A percentile compares a stretch with the other conserved stretches of the same genome.
Conservation (phyloP, 192 early-diverging fungal genomes). For the Paraglomus brasilianum region DNA sequence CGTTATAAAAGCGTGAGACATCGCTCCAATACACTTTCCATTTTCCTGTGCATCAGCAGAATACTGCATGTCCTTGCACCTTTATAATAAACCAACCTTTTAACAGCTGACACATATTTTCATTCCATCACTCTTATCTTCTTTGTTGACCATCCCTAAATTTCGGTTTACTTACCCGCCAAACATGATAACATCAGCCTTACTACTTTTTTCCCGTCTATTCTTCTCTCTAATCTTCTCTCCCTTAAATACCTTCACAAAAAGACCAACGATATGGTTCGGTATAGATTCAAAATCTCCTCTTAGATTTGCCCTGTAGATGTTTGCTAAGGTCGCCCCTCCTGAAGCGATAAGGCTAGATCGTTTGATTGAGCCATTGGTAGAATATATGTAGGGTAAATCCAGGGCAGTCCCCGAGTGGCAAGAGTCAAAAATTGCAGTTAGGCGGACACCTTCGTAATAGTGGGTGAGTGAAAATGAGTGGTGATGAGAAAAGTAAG, state of each 20-base stretch:
- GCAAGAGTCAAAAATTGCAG: constrained; percentile 71
- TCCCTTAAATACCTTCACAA: constrained; percentile 10
- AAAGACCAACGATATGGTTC: too few species aligned
- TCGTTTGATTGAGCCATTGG: constrained; percentile 44
- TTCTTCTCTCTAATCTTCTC: constrained; percentile 34
- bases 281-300: background rate
- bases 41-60: constrained; percentile 61
- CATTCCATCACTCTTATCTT: background rate
- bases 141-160: background rate
- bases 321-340: constrained; percentile 35
- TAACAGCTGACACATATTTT: constrained; percentile 5
- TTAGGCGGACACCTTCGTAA: constrained; percentile 57
- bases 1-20: constrained; percentile 62
- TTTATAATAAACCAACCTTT: constrained; percentile 13
- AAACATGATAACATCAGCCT: constrained; percentile 66
- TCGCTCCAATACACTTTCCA: constrained; percentile 50
- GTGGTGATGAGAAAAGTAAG: too few species aligned
- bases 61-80: constrained; percentile 65
- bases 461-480: too few species aligned
- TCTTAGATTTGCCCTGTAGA: constrained; percentile 34
- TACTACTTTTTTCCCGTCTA: constrained; percentile 32
- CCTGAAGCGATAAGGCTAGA: constrained; percentile 29
- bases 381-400: constrained; percentile 63
- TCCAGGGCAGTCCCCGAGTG: constrained; percentile 72
- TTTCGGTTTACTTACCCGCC: constrained; percentile 44